Base-by-base conservation (phyloP, 208 protist species). In the Leishmania major region DNA sequence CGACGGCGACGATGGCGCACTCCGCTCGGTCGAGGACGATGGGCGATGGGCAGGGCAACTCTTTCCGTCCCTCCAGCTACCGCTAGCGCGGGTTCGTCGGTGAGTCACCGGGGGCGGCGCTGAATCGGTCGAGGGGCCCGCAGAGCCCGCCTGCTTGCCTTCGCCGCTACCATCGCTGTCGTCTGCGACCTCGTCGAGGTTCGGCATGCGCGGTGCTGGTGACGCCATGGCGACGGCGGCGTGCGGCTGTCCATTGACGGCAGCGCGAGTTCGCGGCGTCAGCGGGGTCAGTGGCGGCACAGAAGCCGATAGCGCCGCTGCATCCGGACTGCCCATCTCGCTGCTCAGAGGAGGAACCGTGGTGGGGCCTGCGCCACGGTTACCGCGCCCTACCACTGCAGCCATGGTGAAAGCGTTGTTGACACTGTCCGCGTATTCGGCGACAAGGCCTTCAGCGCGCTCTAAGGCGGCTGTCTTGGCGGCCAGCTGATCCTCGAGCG, bases 391-490 rank as follows among this genome's bases (percentile, higher is more conserved):
- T 17, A 13, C 40, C 25, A 73, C 45, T 8, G 69, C 69, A 47
- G 15, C 35, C 40, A 25, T 43, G 35, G 40, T 59, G 31, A 84
- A 45, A 25, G 35, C 43, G 15, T 81, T 80, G 15, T 84, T 80
- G 49, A 87, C 81, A 7, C 75, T 79, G 3, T 76, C 57, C 7
- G 73, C 72, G 64, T 84, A 87, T 53, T 89, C 64, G 47, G 75
- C 57, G 4, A 84, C 59, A 25, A 89, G 76, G 15, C 55, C 57
- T 35, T 84, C 76, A 1, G 75, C 49, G 7, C 76, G 79, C 35
- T 83, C 67, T 60, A 87, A 75, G 1, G 82, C 79, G 8, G 62
- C 71, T 25, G 57, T 49, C 64, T 84, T 82, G 35, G 75, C 75
- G 1, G 66, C 40, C n/a, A 86, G 75, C 49, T 57, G 53, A 28